Evolutionary conservation across 169 alveolate species (phyloP).

Genomic region (Eimeria mitis): DNA sequence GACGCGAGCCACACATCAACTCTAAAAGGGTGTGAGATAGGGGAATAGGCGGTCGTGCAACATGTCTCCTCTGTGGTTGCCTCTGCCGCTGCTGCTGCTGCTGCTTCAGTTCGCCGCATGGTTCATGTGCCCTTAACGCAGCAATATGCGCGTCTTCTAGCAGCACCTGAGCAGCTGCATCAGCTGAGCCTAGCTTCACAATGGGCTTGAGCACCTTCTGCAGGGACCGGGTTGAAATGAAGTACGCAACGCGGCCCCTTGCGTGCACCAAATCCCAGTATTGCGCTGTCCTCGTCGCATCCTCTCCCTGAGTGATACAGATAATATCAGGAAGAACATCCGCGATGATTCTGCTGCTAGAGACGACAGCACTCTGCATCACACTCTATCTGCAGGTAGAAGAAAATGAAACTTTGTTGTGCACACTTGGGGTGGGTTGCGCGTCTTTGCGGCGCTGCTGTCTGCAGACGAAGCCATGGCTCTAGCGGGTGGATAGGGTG

Average conservation of each 20-base stretch:
- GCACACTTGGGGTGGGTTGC: background rate
- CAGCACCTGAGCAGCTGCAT: slow-evolving; percentile 51
- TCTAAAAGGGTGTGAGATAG: slow-evolving; percentile 28
- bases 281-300: slow-evolving; percentile 11
- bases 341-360: background rate
- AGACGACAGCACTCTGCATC: background rate
- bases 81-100: slow-evolving; percentile 1
- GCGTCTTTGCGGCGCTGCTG: background rate
- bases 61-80: background rate
- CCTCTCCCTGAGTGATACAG: slow-evolving; percentile 17
- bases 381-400: background rate
- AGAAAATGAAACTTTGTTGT: too few species aligned
- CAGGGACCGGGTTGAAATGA: slow-evolving; percentile 16
- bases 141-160: slow-evolving; percentile 46
- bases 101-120: background rate
- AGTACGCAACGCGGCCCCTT: slow-evolving; percentile 55
- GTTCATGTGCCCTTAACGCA: background rate
- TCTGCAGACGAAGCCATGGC: background rate
- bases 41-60: slow-evolving; percentile 12
- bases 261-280: slow-evolving; percentile 54
- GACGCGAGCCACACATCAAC: slow-evolving; percentile 57
- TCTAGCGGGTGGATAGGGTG: background rate
- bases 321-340: background rate
- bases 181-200: slow-evolving; percentile 12
- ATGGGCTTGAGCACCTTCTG: slow-evolving; percentile 33